Conservation (phyloP, 2,329 filamentous ascomycete species). For the Aureobasidium sp. region DNA sequence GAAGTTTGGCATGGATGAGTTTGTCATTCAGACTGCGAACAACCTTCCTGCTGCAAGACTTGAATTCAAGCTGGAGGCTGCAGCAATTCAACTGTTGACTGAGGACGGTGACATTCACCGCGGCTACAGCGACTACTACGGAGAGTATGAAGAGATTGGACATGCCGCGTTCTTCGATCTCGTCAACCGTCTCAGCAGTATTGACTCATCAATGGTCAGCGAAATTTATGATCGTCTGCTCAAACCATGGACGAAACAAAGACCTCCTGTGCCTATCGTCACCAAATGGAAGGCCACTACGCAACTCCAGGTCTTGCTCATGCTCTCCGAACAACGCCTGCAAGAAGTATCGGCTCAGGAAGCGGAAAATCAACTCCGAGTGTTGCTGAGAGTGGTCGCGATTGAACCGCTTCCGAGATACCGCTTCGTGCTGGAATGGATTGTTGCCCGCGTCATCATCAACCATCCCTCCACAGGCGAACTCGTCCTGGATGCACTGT, state of each 20-base stretch:
- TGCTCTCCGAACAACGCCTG: conserved; percentile 34
- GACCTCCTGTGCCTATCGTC: conserved; percentile 35
- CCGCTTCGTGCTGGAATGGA: conserved; percentile 41
- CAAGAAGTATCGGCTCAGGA: conserved; percentile 16
- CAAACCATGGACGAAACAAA: conserved; percentile 37
- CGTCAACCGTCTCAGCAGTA: conserved; percentile 30
- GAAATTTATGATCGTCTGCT: conserved; percentile 30
- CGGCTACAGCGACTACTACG: conserved; percentile 37
- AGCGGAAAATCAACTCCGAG: conserved; percentile 28
- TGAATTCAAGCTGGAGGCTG: conserved; percentile 40
- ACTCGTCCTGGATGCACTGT: conserved; percentile 30
- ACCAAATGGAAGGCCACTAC: conserved; percentile 41
- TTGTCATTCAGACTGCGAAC: conserved; percentile 33
- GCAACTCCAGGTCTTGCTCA: conserved; percentile 40
- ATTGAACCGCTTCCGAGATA: conserved; percentile 41
- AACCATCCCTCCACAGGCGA: conserved; percentile 26
- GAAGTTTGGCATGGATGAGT: conserved; percentile 31
- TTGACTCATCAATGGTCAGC: conserved; percentile 21
- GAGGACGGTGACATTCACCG: conserved; percentile 21
- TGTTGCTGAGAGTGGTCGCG: conserved; percentile 33
- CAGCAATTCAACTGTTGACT: conserved; percentile 27
- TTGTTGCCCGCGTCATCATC: conserved; percentile 36
- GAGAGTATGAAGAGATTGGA: conserved; percentile 34
- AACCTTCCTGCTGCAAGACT: conserved; percentile 34
- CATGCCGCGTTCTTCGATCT: conserved; percentile 40